Conservation (phyloP, 306 rosid species). For the Inga laurina region DNA sequence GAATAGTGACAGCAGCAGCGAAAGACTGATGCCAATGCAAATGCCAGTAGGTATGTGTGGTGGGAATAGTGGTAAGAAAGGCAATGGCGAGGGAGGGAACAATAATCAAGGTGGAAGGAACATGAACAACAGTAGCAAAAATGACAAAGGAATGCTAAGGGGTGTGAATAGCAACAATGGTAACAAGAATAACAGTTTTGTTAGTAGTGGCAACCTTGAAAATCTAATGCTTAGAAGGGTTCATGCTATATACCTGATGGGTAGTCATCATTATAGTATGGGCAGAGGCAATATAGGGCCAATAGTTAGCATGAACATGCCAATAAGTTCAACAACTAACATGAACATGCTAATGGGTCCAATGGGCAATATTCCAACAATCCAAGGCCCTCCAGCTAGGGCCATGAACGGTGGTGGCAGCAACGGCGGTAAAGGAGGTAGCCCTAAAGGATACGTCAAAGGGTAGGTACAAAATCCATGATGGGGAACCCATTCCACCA, state of each 20-base stretch:
- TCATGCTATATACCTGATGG: constrained; percentile 44
- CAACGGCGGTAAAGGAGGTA: not conserved
- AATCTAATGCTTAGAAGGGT: constrained; percentile 42
- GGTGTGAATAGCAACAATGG: constrained; percentile 32
- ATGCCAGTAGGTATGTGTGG: constrained; percentile 24
- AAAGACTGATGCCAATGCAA: constrained; percentile 33
- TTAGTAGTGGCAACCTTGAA: constrained; percentile 22
- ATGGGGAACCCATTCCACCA: constrained; percentile 57
- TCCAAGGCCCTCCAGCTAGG: constrained; percentile 70
- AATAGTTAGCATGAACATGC: constrained; percentile 47
- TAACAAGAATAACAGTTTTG: not conserved
- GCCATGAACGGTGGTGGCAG: constrained; percentile 21
- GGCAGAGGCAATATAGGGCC: constrained; percentile 44
- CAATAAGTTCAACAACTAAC: constrained; percentile 54
- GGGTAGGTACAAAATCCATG: constrained; percentile 54
- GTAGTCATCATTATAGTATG: constrained; percentile 48
- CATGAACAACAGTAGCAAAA: constrained; percentile 19
- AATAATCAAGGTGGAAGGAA: constrained; percentile 34
- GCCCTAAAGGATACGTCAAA: constrained; percentile 40
- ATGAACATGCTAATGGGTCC: constrained; percentile 50
- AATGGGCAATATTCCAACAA: constrained; percentile 60
- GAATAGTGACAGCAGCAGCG: constrained; percentile 38
- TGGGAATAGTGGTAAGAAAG: constrained; percentile 46
- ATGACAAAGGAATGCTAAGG: not conserved
- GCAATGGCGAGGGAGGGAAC: constrained; percentile 35